Conservation (phyloP, 169 alveolate genomes). For the Babesia divergens region DNA sequence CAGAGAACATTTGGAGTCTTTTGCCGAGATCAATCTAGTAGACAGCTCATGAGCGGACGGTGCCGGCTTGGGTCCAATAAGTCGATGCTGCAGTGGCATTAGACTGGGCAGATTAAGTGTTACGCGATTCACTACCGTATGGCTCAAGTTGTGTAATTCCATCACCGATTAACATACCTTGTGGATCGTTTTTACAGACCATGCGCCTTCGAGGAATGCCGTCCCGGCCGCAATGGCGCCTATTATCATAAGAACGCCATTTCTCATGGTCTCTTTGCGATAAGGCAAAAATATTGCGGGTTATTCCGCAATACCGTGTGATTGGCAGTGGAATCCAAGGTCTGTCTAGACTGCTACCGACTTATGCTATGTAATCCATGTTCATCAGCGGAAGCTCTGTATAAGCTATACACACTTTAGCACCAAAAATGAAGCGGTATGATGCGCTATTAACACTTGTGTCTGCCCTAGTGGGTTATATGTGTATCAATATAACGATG, state of each 20-base stretch:
- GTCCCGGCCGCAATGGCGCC: not conserved
- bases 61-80: not conserved
- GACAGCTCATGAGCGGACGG: not conserved
- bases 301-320: not conserved
- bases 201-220: not conserved
- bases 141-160: not conserved
- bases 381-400: too few relatives aligned
- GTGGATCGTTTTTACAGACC: not conserved
- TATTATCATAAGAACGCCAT: not conserved
- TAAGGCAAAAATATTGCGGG: not conserved
- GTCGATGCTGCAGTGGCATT: conserved; percentile 25
- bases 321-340: not conserved
- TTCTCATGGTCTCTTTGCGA: conserved; percentile 25
- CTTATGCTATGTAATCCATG: too few relatives aligned
- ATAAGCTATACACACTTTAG: too few relatives aligned
- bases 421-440: too few relatives aligned
- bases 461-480: too few relatives aligned
- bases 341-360: not conserved
- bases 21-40: not conserved
- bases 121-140: not conserved
- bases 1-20: not conserved
- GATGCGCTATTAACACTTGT: too few relatives aligned
- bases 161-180: conserved; percentile 5
- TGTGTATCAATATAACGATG: too few relatives aligned
- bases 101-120: not conserved